Percentiles rank a stretch among this genome's conserved stretches.
Conservation (phyloP, 2,329 filamentous ascomycete species). For the Kalmusia sp. region DNA sequence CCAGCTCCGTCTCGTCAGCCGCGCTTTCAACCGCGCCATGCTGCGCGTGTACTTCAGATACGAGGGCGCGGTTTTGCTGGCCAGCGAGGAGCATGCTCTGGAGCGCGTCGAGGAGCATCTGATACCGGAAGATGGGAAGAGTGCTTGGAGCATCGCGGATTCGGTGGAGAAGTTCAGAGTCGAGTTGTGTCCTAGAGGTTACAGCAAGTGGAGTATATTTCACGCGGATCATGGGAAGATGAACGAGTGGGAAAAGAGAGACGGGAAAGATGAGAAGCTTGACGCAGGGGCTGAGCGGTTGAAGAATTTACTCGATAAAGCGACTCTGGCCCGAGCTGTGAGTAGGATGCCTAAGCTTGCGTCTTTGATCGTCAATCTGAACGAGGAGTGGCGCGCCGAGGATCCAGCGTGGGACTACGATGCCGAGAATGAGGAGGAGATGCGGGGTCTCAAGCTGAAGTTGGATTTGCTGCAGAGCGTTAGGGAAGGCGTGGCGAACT, state of each 20-base stretch:
- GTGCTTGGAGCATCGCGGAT: neutral
- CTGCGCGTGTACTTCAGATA: neutral
- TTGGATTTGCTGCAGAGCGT: neutral
- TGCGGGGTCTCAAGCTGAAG: no score
- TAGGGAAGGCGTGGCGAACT: neutral
- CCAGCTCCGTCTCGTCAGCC: neutral
- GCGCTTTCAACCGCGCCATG: conserved; percentile 3
- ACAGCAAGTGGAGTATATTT: neutral
- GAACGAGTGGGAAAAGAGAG: neutral
- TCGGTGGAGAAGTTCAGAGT: neutral
- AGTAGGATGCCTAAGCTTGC: neutral
- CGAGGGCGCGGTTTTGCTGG: neutral
- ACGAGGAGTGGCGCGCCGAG: neutral
- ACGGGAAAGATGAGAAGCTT: neutral
- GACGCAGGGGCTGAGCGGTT: neutral
- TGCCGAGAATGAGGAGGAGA: neutral
- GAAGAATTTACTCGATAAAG: neutral
- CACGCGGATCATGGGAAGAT: neutral
- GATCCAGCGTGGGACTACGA: neutral
- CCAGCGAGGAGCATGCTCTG: neutral
- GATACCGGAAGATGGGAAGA: neutral
- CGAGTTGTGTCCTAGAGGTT: neutral
- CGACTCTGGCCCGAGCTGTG: neutral
- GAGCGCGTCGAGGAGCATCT: neutral
- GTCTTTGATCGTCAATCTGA: neutral